Evolutionary conservation across 768 basidiomycete genomes (phyloP).

Genomic region (Auricularia heimuer): DNA sequence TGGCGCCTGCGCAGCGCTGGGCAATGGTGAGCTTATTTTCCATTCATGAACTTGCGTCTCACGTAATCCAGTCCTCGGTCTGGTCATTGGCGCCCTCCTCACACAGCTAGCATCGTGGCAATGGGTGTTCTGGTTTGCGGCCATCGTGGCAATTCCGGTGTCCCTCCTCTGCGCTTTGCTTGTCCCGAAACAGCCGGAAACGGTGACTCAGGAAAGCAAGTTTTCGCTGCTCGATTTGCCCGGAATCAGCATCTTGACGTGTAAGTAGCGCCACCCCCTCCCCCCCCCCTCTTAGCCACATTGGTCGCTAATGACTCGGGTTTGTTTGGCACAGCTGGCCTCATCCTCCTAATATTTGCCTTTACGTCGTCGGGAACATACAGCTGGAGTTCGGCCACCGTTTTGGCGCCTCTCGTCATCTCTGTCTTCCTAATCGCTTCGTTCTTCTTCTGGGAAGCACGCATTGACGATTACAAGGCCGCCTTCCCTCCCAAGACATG

Average conservation of each 20-base stretch:
- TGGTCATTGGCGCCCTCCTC: conserved; percentile 34
- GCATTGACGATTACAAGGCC: conserved; percentile 30
- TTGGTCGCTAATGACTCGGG: neutral
- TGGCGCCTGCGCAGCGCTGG: conserved; percentile 36
- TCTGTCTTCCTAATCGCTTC: conserved; percentile 28
- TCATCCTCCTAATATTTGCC: conserved; percentile 26
- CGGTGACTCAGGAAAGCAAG: neutral
- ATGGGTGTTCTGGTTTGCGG: conserved; percentile 44
- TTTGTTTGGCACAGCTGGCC: conserved; percentile 12
- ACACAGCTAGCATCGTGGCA: conserved; percentile 31
- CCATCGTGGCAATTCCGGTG: conserved; percentile 28
- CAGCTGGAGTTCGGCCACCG: conserved; percentile 39
- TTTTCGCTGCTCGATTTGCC: conserved; percentile 1
- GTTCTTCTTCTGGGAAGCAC: conserved; percentile 45
- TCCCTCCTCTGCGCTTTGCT: conserved; percentile 23
- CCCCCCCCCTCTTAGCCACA: neutral
- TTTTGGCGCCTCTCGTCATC: conserved; percentile 37
- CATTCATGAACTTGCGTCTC: neutral
- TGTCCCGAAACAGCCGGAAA: conserved; percentile 21
- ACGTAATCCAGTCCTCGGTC: conserved; percentile 26
- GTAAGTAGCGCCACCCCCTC: neutral
- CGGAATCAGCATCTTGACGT: conserved; percentile 4
- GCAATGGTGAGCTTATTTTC: conserved; percentile 26
- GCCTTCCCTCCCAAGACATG: conserved; percentile 35
- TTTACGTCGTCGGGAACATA: conserved; percentile 35